Percentiles rank a stretch among this genome's conserved stretches.
phyloP scores from a whole-genome alignment of 208 protist species.

The Entamoeba invadens region DNA sequence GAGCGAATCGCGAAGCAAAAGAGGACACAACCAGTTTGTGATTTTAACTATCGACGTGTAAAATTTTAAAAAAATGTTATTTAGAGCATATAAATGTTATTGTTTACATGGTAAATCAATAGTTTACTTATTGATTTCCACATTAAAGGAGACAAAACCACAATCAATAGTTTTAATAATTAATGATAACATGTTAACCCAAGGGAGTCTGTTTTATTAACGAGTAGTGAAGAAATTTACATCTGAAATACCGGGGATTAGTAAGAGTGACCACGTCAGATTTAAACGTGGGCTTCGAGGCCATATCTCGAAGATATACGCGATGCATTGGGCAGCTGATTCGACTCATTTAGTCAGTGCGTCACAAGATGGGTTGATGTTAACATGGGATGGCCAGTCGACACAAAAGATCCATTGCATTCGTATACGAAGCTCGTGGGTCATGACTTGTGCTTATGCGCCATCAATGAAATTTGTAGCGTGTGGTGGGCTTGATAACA shows the following conservation, averaged over 20 bases:
- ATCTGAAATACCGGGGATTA: background rate
- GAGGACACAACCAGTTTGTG: background rate
- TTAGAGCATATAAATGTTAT: too few species aligned
- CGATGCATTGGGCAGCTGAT: background rate
- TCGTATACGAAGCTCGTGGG: conserved; percentile 4
- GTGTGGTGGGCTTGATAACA: conserved; percentile 60
- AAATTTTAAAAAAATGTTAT: too few species aligned
- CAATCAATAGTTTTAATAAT: too few species aligned
- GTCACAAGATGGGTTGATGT: background rate
- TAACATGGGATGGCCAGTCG: background rate
- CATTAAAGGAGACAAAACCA: too few species aligned
- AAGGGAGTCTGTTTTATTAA: too few species aligned
- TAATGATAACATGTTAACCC: too few species aligned
- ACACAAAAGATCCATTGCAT: conserved; percentile 35
- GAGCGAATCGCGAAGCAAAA: background rate
- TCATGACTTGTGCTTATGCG: conserved; percentile 56
- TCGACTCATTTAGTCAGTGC: background rate
- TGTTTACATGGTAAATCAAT: too few species aligned
- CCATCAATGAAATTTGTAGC: conserved; percentile 53
- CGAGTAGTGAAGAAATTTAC: conserved; percentile 3
- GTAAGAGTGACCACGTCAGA: background rate
- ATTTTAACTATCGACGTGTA: background rate
- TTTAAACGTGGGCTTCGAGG: background rate
- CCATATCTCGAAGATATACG: background rate
- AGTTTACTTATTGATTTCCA: too few species aligned